Conservation (phyloP, 73 alveolate genomes). For the Urostyla sp. region DNA sequence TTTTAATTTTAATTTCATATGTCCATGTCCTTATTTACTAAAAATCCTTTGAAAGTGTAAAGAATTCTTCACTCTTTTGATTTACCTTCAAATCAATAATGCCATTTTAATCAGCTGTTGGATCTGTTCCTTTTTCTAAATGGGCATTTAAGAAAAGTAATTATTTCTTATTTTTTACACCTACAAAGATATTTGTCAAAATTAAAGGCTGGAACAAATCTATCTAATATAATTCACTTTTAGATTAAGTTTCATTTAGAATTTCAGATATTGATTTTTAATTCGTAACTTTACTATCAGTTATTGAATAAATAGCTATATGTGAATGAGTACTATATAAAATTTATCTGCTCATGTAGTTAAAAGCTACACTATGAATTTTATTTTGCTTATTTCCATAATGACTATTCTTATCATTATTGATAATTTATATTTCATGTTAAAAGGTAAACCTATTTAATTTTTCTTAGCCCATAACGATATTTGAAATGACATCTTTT, state of each 20-base stretch:
- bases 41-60: slow-evolving; percentile 38
- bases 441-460: too few species aligned
- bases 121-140: slow-evolving; percentile 56
- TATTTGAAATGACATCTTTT: too few species aligned
- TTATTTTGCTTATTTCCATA: too few species aligned
- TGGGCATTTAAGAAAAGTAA: slow-evolving; percentile 28
- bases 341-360: slow-evolving; percentile 21
- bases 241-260: slow-evolving; percentile 30
- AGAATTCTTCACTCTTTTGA: slow-evolving; percentile 53
- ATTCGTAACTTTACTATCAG: slow-evolving; percentile 17
- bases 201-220: slow-evolving; percentile 24
- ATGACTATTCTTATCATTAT: too few species aligned
- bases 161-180: slow-evolving; percentile 45
- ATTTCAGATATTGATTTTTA: slow-evolving; percentile 28
- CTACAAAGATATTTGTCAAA: slow-evolving; percentile 22
- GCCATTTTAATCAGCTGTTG: slow-evolving; percentile 58
- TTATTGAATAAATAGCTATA: not conserved
- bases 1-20: slow-evolving; percentile 37
- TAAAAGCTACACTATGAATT: too few species aligned
- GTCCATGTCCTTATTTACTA: slow-evolving; percentile 29
- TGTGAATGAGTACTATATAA: not conserved
- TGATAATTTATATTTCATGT: too few species aligned
- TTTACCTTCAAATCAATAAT: slow-evolving; percentile 30
- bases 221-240: slow-evolving; percentile 2
- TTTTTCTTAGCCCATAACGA: too few species aligned